A percentile compares a stretch with the other conserved stretches of the same genome.
These are phyloP conservation scores for Cajanus cajan DNA, from an alignment of 306 rosid species.

Conservation along the genomic window DNA sequence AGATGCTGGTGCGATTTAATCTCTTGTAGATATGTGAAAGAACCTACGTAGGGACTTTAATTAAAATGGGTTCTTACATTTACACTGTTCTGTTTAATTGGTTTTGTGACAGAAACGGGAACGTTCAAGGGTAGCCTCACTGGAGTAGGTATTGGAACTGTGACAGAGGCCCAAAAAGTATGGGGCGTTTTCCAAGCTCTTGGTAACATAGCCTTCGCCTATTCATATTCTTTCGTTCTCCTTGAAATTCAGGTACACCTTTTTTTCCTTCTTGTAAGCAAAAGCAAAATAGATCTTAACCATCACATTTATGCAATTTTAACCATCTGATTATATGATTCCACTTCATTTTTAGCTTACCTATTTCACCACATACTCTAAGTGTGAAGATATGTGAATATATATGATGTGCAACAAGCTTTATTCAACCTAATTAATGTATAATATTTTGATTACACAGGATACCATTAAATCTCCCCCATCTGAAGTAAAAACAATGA, in stretches of 20 bases:
- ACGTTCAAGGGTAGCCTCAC: slow-evolving; percentile 47
- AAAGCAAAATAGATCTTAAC: background rate
- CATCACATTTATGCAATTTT: background rate
- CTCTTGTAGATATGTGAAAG: background rate
- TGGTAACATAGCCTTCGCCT: slow-evolving; percentile 66
- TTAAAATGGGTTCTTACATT: slow-evolving; percentile 10
- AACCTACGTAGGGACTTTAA: background rate
- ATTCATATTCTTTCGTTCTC: slow-evolving; percentile 52
- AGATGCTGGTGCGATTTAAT: background rate
- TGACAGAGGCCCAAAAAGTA: slow-evolving; percentile 43
- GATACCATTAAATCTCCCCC: slow-evolving; percentile 77
- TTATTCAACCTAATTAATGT: slow-evolving; percentile 1
- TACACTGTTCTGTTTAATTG: background rate
- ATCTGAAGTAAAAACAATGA: slow-evolving; percentile 77
- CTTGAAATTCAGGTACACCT: slow-evolving; percentile 61
- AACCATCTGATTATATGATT: background rate
- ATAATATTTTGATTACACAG: slow-evolving; percentile 36
- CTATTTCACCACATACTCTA: background rate
- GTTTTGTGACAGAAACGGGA: slow-evolving; percentile 44
- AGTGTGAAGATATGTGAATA: background rate
- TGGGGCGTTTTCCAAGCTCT: slow-evolving; percentile 63
- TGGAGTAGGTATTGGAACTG: slow-evolving; percentile 45
- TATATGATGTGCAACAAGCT: background rate
- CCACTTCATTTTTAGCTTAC: background rate
- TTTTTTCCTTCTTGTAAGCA: background rate